Evolutionary conservation across 1,284 basidiomycete genomes (phyloP).

Genomic region (Mycena sp.): DNA sequence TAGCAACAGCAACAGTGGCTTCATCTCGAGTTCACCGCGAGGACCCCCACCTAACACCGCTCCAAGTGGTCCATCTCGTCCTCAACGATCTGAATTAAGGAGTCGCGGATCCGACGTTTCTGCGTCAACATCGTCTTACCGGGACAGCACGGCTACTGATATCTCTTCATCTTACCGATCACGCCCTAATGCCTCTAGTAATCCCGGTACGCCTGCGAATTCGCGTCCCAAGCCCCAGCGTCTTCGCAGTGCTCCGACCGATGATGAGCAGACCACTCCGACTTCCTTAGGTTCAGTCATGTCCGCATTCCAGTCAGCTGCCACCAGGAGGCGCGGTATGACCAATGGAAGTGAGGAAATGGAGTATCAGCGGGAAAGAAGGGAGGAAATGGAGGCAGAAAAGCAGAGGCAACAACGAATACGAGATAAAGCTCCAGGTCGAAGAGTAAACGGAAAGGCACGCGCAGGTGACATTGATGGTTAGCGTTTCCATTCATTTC

Average conservation of each 20-base stretch:
- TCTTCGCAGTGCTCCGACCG: slow-evolving; percentile 46
- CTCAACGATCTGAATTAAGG: slow-evolving; percentile 65
- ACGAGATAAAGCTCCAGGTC: slow-evolving; percentile 69
- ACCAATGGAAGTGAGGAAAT: slow-evolving; percentile 59
- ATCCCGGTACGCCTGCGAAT: slow-evolving; percentile 33
- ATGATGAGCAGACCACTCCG: slow-evolving; percentile 55
- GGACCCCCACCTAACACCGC: slow-evolving; percentile 46
- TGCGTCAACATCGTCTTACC: slow-evolving; percentile 31
- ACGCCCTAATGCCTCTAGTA: slow-evolving; percentile 38
- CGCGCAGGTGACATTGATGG: slow-evolving; percentile 81
- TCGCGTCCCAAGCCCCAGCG: slow-evolving; percentile 45
- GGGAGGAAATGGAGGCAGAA: slow-evolving; percentile 68
- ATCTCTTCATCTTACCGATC: slow-evolving; percentile 33
- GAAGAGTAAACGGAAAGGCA: slow-evolving; percentile 60
- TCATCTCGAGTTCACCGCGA: slow-evolving; percentile 45
- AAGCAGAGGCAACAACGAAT: slow-evolving; percentile 69
- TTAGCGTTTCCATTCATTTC: slow-evolving; percentile 46
- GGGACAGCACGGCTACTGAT: slow-evolving; percentile 29
- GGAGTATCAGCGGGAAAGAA: slow-evolving; percentile 62
- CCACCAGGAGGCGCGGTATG: slow-evolving; percentile 63
- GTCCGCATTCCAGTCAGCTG: slow-evolving; percentile 74
- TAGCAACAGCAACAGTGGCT: slow-evolving; percentile 49
- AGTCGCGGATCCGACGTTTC: slow-evolving; percentile 56
- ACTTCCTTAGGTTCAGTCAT: slow-evolving; percentile 61
- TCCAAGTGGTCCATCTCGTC: slow-evolving; percentile 60